These are phyloP conservation scores for Beauveria bassiana DNA, from an alignment of 2,329 filamentous ascomycete species.

Conservation along the genomic window DNA sequence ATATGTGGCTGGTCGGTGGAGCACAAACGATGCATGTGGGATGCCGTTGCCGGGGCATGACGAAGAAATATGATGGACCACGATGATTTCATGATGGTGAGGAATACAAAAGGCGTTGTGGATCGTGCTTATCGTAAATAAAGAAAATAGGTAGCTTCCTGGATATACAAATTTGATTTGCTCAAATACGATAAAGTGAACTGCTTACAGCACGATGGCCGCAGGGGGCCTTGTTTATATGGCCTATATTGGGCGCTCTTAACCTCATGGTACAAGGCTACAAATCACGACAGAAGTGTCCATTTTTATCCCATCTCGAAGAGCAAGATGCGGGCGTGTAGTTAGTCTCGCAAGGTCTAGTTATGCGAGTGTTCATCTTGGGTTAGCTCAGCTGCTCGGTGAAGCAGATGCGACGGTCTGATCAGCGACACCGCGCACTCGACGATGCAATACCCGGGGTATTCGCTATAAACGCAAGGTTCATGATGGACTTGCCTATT, in stretches of 20 bases:
- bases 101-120: neutral
- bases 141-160: neutral
- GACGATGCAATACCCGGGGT: too few relatives aligned
- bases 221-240: neutral
- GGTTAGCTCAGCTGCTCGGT: too few relatives aligned
- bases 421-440: too few relatives aligned
- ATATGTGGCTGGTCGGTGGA: constrained; percentile 4
- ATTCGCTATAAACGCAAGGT: too few relatives aligned
- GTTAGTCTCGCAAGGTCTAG: neutral
- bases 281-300: neutral
- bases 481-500: too few relatives aligned
- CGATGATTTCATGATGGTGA: neutral
- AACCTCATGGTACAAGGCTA: neutral
- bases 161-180: neutral
- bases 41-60: neutral
- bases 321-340: neutral
- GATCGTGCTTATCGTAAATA: neutral
- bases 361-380: neutral
- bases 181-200: neutral
- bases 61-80: neutral
- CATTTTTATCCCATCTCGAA: neutral
- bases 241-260: neutral
- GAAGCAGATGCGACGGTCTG: neutral
- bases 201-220: neutral
- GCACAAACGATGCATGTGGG: neutral